A percentile compares a stretch with the other conserved stretches of the same genome.
Evolutionary conservation across 139 green algal genomes (phyloP).

Genomic region (Chloropicon primus): DNA sequence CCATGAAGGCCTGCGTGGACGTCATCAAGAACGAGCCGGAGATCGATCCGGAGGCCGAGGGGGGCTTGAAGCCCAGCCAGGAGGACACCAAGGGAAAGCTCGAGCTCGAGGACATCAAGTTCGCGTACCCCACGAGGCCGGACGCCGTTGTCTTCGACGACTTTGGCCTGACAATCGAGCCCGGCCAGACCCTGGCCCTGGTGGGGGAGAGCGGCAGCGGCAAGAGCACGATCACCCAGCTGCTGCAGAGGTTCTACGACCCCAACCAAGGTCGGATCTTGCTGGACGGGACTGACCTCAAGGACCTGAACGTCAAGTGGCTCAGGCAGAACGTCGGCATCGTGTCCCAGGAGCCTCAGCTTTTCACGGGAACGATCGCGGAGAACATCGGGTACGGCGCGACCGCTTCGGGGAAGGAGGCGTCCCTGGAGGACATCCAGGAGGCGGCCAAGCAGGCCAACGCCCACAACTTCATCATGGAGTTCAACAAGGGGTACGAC

Average conservation of each 20-base stretch:
- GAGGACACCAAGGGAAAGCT: slow-evolving; percentile 15
- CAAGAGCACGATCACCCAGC: neutral
- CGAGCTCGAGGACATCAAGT: slow-evolving; percentile 52
- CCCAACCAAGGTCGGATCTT: neutral
- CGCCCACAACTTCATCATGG: slow-evolving; percentile 63
- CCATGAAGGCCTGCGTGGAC: neutral
- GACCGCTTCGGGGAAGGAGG: neutral
- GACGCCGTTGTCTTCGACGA: neutral
- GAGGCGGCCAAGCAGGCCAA: slow-evolving; percentile 24
- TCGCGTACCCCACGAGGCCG: slow-evolving; percentile 66
- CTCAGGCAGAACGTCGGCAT: slow-evolving; percentile 27
- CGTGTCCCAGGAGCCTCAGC: slow-evolving; percentile 58
- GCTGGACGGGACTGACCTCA: slow-evolving; percentile 22
- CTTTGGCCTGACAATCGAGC: neutral
- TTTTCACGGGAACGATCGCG: slow-evolving; percentile 54
- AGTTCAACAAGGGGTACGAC: slow-evolving; percentile 77
- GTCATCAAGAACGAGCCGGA: neutral
- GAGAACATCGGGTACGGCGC: slow-evolving; percentile 74
- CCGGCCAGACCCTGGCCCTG: neutral
- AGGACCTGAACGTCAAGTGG: slow-evolving; percentile 19
- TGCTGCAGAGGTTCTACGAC: neutral
- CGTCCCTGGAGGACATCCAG: slow-evolving; percentile 18
- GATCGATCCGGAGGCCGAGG: neutral
- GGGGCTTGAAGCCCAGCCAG: neutral
- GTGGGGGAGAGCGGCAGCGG: neutral